These are phyloP conservation scores for Croton laevigatus DNA, from an alignment of 441 rosid species.

Conservation along the genomic window DNA sequence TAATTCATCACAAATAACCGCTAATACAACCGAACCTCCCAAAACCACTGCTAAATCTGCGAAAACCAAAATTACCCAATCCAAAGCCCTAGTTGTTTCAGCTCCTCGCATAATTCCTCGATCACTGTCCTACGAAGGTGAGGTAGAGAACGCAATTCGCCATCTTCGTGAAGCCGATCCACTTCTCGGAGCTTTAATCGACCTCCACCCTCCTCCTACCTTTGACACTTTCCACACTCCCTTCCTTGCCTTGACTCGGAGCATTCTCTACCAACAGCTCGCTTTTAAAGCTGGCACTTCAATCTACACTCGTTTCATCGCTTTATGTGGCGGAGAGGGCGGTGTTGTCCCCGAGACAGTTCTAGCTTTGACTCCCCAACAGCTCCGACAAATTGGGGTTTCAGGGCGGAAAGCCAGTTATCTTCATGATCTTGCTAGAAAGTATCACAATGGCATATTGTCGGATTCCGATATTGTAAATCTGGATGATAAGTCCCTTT, in stretches of 20 bases:
- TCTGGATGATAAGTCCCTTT: conserved; percentile 94
- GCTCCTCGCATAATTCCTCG: conserved; percentile 53
- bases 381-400: conserved; percentile 87
- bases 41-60: conserved; percentile 24
- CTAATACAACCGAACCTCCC: conserved; percentile 20
- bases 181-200: conserved; percentile 58
- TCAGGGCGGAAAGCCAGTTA: conserved; percentile 93
- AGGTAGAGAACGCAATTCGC: conserved; percentile 65
- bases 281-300: conserved; percentile 88
- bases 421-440: conserved; percentile 87
- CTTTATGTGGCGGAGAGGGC: conserved; percentile 74
- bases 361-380: conserved; percentile 57
- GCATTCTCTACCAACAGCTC: conserved; percentile 87
- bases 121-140: conserved; percentile 79
- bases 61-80: conserved; percentile 33
- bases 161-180: conserved; percentile 81
- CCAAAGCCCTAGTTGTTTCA: conserved; percentile 33
- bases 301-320: conserved; percentile 78
- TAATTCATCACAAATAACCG: conserved; percentile 13
- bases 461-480: conserved; percentile 70
- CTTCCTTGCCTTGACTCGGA: conserved; percentile 77
- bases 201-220: conserved; percentile 61
- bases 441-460: conserved; percentile 77
- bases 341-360: conserved; percentile 75
- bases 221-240: conserved; percentile 80